Evolutionary conservation across 2,329 filamentous ascomycete genomes (phyloP).

Genomic region (Xylaria sp.): DNA sequence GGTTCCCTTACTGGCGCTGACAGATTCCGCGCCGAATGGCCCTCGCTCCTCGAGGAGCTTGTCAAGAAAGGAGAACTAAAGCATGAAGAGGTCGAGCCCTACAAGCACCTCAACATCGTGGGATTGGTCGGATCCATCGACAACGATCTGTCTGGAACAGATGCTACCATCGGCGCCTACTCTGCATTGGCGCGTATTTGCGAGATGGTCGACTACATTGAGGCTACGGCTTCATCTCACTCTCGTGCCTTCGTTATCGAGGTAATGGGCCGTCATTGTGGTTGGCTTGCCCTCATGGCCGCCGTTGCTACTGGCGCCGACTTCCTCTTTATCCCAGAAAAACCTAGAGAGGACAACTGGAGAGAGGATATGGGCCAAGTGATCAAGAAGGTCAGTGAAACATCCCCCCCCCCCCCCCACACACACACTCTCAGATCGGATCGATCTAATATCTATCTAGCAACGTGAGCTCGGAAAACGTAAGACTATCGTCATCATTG

Average conservation of each 20-base stretch:
- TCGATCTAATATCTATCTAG: conserved; percentile 39
- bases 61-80: conserved; percentile 68
- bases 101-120: conserved; percentile 88
- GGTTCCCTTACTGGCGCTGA: conserved; percentile 94
- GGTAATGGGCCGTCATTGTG: conserved; percentile 97
- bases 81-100: conserved; percentile 65
- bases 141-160: conserved; percentile 95
- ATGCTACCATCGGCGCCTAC: conserved; percentile 96
- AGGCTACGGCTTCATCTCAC: conserved; percentile 90
- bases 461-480: conserved; percentile 87
- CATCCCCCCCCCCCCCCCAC: too few species aligned
- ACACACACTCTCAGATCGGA: background rate
- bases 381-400: conserved; percentile 57
- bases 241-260: conserved; percentile 96
- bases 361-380: conserved; percentile 78
- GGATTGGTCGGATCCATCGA: conserved; percentile 96
- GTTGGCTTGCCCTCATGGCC: conserved; percentile 94
- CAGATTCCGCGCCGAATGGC: conserved; percentile 89
- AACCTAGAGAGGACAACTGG: conserved; percentile 83
- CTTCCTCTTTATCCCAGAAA: conserved; percentile 95
- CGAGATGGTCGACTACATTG: conserved; percentile 93
- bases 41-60: conserved; percentile 77
- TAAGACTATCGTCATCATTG: conserved; percentile 96
- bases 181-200: conserved; percentile 90
- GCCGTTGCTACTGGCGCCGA: conserved; percentile 93